Evolutionary conservation across 345 rosid genomes (phyloP).

Genomic region (Linum usitatissimum): DNA sequence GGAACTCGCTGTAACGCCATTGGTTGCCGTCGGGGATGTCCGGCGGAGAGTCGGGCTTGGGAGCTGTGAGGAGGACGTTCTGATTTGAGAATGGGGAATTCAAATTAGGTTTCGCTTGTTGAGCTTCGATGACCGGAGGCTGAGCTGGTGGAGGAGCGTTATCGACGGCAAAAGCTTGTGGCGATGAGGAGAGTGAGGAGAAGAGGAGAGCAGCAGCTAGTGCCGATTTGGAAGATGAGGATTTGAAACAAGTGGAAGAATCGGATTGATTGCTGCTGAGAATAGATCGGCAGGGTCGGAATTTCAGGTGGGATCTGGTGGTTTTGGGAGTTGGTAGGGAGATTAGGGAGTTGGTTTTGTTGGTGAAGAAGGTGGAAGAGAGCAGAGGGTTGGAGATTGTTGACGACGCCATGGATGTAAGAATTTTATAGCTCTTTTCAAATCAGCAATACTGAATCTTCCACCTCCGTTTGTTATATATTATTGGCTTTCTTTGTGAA

Average conservation of each 20-base stretch:
- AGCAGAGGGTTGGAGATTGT: constrained; percentile 24
- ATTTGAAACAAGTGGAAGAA: constrained; percentile 10
- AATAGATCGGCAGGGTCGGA: constrained; percentile 16
- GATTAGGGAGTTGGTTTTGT: constrained; percentile 17
- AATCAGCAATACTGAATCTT: background rate
- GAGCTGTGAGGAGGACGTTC: constrained; percentile 44
- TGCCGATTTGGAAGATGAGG: constrained; percentile 26
- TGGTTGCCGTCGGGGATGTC: constrained; percentile 64
- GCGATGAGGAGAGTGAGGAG: constrained; percentile 25
- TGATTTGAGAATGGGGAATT: constrained; percentile 33
- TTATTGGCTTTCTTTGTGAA: constrained; percentile 2
- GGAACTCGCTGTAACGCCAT: constrained; percentile 78
- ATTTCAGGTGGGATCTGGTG: constrained; percentile 16
- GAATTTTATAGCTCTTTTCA: background rate
- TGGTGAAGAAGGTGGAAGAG: constrained; percentile 34
- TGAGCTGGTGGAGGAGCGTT: constrained; percentile 20
- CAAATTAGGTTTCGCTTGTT: constrained; percentile 29
- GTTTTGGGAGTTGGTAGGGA: constrained; percentile 56
- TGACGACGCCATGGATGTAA: constrained; percentile 25
- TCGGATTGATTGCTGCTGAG: constrained; percentile 17
- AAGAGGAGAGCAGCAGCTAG: constrained; percentile 47
- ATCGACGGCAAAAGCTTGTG: constrained; percentile 49
- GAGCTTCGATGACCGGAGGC: constrained; percentile 39
- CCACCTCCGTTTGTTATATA: background rate
- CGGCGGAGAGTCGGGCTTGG: constrained; percentile 41